Base-by-base conservation (phyloP, 1,284 basidiomycete species). In the Rhodotorula sp. region DNA sequence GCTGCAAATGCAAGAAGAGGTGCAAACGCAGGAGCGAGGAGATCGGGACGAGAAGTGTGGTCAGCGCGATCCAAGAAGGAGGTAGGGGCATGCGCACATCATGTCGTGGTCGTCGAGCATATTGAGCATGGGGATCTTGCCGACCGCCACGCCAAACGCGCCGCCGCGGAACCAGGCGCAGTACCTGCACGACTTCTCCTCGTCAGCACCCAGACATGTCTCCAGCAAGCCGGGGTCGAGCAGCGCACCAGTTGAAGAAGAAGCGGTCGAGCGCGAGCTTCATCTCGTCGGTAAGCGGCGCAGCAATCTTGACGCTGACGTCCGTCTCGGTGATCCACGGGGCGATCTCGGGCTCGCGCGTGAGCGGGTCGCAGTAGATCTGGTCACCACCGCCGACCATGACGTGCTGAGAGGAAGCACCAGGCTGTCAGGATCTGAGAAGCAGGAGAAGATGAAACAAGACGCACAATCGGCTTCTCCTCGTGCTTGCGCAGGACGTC, bases 81-180 rank as follows among this genome's bases (percentile, higher is more conserved):
- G 16, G 41, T 1, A 13, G 12, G 19, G 4, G n/a, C 10, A 19
- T 1, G 8, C 42, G 50, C 48, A 58, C 56, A 73, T 70, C 42
- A 72, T 41, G 57, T 74, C 73, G 78, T 88, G 87, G 74, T 88
- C 87, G 77, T 88, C 87, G 41, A 87, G 82, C 85, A 87, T 86
- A 80, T 85, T 85, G 67, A 82, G 68, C 95, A 97, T 97, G 19
- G 94, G 86, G 52, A 87, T 84, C 14, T 82, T 89, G 67, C 91
- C 89, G 81, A 97, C 97, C 8, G 95, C 93, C 66, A 90, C 85
- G 1, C 92, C 92, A 81, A 98, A 99, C 0, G 93, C 93, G 13
- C 95, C 95, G 7, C 63, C 57, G 4, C 70, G 58, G 70, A 72
- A 72, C 70, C 70, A 72, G 5, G 56, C 52, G 41, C 66, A 61